Conservation (phyloP, 345 rosid genomes). For the Euphorbia peplus region DNA sequence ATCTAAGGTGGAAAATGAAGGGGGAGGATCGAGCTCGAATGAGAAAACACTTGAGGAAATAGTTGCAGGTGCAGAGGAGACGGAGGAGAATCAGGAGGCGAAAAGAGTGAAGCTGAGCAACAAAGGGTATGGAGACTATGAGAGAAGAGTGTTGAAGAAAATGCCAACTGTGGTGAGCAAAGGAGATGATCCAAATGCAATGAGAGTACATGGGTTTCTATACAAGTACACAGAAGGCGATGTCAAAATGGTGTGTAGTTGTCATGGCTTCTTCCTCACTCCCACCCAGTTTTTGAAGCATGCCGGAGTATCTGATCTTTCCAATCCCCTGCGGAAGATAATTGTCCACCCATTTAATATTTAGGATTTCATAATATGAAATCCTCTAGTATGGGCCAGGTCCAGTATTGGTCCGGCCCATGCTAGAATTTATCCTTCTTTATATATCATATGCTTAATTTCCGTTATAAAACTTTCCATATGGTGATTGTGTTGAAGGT, state of each 20-base stretch:
- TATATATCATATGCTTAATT: too few species aligned
- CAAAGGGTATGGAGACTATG: constrained; percentile 7
- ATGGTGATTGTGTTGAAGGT: too few species aligned
- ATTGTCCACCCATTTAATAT: not conserved
- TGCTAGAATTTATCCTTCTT: too few species aligned
- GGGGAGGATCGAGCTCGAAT: not conserved
- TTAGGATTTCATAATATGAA: too few species aligned
- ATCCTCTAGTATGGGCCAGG: too few species aligned
- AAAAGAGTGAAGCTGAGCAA: constrained; percentile 20
- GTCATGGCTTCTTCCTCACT: constrained; percentile 48
- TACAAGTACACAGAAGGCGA: constrained; percentile 36
- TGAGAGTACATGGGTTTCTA: constrained; percentile 43
- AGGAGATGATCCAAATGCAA: constrained; percentile 37
- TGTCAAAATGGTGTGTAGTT: constrained; percentile 49
- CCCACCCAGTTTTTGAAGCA: constrained; percentile 51
- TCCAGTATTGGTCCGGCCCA: too few species aligned
- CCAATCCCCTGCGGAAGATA: constrained; percentile 25
- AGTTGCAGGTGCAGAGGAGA: not conserved
- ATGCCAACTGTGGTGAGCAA: constrained; percentile 55
- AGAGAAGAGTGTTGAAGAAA: constrained; percentile 31
- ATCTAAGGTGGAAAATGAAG: too few species aligned
- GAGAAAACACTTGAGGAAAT: not conserved
- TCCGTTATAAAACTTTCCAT: too few species aligned
- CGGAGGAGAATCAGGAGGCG: too few species aligned
- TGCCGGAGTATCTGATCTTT: constrained; percentile 32